Percentiles rank a stretch among this genome's conserved stretches.
Evolutionary conservation across 441 rosid genomes (phyloP).

Genomic region (Arabidopsis lyrata): DNA sequence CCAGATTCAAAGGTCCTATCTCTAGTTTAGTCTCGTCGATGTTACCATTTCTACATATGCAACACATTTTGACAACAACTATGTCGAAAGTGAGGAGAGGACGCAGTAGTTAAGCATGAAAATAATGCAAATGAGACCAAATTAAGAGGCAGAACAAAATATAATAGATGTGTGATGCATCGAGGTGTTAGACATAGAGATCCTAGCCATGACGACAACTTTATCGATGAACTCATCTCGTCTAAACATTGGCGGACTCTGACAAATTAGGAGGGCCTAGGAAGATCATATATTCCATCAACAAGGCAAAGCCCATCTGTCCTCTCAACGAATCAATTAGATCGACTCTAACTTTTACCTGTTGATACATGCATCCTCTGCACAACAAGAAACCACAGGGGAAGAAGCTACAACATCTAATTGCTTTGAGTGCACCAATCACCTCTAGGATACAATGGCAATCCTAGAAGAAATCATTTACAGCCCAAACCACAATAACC

Average conservation of each 20-base stretch:
- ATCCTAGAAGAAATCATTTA: not conserved
- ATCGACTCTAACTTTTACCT: not conserved
- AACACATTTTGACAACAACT: too few relatives aligned
- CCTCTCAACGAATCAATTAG: not conserved
- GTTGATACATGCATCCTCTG: not conserved
- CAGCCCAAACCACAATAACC: not conserved
- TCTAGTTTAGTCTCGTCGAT: too few relatives aligned
- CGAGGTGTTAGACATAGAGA: not conserved
- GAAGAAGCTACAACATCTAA: constrained; percentile 2
- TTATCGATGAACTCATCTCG: not conserved
- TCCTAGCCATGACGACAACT: not conserved
- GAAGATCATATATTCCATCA: not conserved
- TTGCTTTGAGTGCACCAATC: not conserved
- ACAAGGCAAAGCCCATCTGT: not conserved
- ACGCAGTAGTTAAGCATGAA: not conserved
- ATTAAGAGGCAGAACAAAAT: not conserved
- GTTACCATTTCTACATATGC: too few relatives aligned
- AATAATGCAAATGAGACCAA: not conserved
- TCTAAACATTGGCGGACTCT: not conserved
- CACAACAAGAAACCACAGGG: not conserved
- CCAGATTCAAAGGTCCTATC: too few relatives aligned
- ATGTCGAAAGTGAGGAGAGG: too few relatives aligned
- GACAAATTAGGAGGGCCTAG: not conserved
- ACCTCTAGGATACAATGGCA: not conserved
- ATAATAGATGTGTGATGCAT: not conserved